phyloP scores from a whole-genome alignment of 768 basidiomycete species.

The Pleurotus eryngii region DNA sequence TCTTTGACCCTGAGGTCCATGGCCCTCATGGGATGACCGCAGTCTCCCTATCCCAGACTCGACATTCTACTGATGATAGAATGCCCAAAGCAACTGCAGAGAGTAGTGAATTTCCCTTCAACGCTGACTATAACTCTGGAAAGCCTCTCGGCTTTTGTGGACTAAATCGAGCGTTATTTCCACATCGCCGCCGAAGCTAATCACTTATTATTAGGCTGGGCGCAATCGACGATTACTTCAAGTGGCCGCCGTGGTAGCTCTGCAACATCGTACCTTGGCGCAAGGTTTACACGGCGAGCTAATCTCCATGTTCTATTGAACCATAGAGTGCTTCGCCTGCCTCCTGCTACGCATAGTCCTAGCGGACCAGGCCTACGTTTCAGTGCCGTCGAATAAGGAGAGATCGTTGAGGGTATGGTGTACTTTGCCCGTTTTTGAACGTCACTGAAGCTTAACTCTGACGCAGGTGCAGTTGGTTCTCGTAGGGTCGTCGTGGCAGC shows the following conservation, averaged over 20 bases:
- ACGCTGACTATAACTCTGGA: constrained; percentile 31
- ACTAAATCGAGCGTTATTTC: background rate
- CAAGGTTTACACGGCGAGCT: constrained; percentile 18
- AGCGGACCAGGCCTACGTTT: constrained; percentile 4
- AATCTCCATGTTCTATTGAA: constrained; percentile 31
- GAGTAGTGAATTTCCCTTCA: constrained; percentile 26
- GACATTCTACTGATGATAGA: constrained; percentile 12
- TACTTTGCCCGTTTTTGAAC: background rate
- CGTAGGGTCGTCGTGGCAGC: constrained; percentile 15
- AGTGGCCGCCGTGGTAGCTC: constrained; percentile 25
- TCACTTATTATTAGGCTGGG: constrained; percentile 19
- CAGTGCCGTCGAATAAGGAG: constrained; percentile 16
- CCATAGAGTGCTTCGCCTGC: constrained; percentile 13
- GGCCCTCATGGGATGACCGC: constrained; percentile 16
- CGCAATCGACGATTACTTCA: constrained; percentile 22
- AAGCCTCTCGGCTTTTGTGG: constrained; percentile 25
- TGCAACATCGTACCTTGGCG: constrained; percentile 27
- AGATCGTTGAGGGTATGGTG: constrained; percentile 1
- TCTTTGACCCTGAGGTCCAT: constrained; percentile 24
- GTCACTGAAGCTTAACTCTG: background rate
- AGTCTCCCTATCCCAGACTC: constrained; percentile 18
- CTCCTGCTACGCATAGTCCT: background rate
- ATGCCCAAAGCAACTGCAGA: constrained; percentile 21
- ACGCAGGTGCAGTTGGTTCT: background rate
- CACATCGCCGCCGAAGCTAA: background rate